Conservation (phyloP, 176 grass and related monocot species). For the Triticum monococcum region DNA sequence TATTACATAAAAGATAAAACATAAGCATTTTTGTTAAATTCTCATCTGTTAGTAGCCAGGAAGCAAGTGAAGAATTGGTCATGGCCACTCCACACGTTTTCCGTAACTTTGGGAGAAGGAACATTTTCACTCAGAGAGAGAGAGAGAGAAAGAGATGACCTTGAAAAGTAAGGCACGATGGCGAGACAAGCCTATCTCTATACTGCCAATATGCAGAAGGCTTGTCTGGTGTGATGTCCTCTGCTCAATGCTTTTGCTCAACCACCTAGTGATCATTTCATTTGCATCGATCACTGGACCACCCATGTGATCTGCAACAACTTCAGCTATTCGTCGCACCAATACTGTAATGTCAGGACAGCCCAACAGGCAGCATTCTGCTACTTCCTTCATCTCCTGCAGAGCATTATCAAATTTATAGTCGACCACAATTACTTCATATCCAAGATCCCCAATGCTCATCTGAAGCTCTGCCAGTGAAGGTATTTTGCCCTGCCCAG, state of each 20-base stretch:
- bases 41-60: background rate
- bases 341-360: constrained; percentile 57
- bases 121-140: background rate
- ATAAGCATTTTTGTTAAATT: background rate
- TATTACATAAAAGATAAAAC: background rate
- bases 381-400: constrained; percentile 75
- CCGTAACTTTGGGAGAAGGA: background rate
- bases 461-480: constrained; percentile 77
- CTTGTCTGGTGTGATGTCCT: constrained; percentile 79
- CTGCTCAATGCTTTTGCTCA: constrained; percentile 83
- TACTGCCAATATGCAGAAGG: constrained; percentile 77
- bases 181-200: constrained; percentile 83
- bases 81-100: background rate
- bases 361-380: constrained; percentile 73
- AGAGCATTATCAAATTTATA: constrained; percentile 65
- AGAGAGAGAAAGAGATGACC: constrained; percentile 36
- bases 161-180: constrained; percentile 92
- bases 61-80: constrained; percentile 13
- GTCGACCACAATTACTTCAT: constrained; percentile 88
- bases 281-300: constrained; percentile 88
- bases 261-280: constrained; percentile 73
- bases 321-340: constrained; percentile 82
- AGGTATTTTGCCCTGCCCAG: constrained; percentile 54
- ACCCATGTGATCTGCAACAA: constrained; percentile 82
- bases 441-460: constrained; percentile 80